Evolutionary conservation across 2,329 filamentous ascomycete genomes (phyloP), one percentile per base, ranked within the genome.

Genomic region (Hymenoscyphus scutula): DNA sequence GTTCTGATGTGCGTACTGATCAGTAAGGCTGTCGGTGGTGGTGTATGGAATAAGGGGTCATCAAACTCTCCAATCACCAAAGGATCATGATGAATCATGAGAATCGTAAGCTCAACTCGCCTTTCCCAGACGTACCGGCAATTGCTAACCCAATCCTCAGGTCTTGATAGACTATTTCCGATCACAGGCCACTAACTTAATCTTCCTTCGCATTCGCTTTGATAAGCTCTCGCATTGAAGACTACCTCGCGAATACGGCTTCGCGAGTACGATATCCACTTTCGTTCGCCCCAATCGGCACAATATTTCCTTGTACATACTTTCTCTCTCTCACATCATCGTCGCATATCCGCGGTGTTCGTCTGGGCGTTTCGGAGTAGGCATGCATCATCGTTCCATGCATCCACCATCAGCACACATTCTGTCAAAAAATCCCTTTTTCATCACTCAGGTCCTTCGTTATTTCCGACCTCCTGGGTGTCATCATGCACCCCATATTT

Each of bases 1-100:
- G 30, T 58, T 38, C 30, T 62, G n/a, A 62, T 62, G 60, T 62
- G 55, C 23, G 56, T 62, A 23, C 38, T 62, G 19, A 62, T 62
- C 27, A 62, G 60, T 30, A 62, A 58, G 45, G 60, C 60, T 30
- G 60, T 62, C 34, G 60, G 60, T 19, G 60, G 60, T 15, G 60
- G 60, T 32, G 60, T 62, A 8, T 62, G 60, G 59, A 61, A 48
- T 29, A 58, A 62, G 10, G 17, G 29, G 8, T 51, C 29, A 30
- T 51, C 45, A 5, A 58, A 62, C 53, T 41, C 60, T 41, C 60
- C 60, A 25, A 62, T 62, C 29, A 10, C n/a, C 41, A 62, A 61
- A 19, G 59, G 59, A 54, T 17, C 13, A 27, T 19, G n/a, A 45
- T 34, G 32, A 34, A 19, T 8, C 13, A 7, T 17, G 15, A 37